phyloP scores from a whole-genome alignment of 2,329 filamentous ascomycete genomes.

The Thelonectria olida region DNA sequence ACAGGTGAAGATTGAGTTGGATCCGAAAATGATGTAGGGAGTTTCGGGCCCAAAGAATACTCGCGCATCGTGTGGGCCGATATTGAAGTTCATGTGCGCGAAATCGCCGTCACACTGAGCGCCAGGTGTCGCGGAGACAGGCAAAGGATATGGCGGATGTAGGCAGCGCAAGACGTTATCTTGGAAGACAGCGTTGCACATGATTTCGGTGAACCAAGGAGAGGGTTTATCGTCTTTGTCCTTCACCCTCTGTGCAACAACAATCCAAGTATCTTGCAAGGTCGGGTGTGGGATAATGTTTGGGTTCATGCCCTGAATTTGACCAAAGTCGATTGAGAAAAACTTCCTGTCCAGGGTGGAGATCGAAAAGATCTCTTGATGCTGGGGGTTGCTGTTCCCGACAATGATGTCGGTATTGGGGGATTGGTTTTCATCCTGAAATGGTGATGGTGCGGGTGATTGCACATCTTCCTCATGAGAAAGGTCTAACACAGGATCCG shows the following conservation, averaged over 20 bases:
- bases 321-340: conserved; percentile 59
- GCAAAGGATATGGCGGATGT: conserved; percentile 51
- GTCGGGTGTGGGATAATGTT: conserved; percentile 66
- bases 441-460: not conserved
- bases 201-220: conserved; percentile 53
- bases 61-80: conserved; percentile 67
- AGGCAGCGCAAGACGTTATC: conserved; percentile 53
- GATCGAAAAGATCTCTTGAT: conserved; percentile 55
- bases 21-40: conserved; percentile 64
- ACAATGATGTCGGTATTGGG: not conserved
- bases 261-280: conserved; percentile 56
- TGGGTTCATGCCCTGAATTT: conserved; percentile 57
- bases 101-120: conserved; percentile 57
- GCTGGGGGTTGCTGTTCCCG: conserved; percentile 19
- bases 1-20: conserved; percentile 63
- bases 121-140: conserved; percentile 55
- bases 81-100: conserved; percentile 51
- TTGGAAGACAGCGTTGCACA: conserved; percentile 60
- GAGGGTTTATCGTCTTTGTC: conserved; percentile 33
- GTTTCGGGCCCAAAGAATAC: conserved; percentile 63
- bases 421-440: not conserved
- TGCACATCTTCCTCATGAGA: not conserved
- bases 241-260: conserved; percentile 58
- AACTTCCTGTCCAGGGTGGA: conserved; percentile 57
- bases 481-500: not conserved